A percentile compares a stretch with the other conserved stretches of the same genome.
Conservation (phyloP, 169 alveolate genomes). For the Eimeria nieschulzi region DNA sequence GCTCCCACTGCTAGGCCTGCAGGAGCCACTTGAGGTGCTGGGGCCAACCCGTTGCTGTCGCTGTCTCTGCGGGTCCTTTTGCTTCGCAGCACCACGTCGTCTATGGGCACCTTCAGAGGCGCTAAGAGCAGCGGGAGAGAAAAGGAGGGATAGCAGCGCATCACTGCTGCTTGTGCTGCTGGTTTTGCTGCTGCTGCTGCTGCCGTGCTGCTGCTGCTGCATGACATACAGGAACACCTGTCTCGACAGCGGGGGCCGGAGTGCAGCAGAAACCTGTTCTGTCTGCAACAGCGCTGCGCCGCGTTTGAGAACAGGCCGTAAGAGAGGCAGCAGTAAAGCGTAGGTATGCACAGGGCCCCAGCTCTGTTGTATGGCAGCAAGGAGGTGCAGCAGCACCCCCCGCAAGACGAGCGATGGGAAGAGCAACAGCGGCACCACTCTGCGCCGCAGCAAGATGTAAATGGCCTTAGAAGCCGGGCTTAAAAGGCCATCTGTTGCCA, state of each 20-base stretch:
- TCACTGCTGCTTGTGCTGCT: not conserved
- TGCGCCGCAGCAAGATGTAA: not conserved
- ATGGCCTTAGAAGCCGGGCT: constrained; percentile 2
- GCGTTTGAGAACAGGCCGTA: constrained; percentile 20
- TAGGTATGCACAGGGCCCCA: constrained; percentile 62
- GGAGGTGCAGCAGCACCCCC: constrained; percentile 43
- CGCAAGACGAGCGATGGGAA: constrained; percentile 42
- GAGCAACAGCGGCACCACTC: constrained; percentile 64
- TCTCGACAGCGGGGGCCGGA: constrained; percentile 30
- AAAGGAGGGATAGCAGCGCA: not conserved
- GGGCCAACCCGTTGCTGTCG: not conserved
- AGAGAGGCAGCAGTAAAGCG: constrained; percentile 61
- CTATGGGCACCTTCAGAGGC: not conserved
- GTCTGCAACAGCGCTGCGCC: not conserved
- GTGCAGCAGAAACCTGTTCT: constrained; percentile 10
- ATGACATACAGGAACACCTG: constrained; percentile 33
- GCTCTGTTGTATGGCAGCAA: not conserved
- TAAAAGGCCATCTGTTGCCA: constrained; percentile 58
- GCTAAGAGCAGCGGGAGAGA: not conserved
- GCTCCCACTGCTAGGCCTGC: constrained; percentile 37
- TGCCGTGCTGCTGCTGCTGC: constrained; percentile 50
- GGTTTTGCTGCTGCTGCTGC: constrained; percentile 22
- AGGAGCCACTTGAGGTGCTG: constrained; percentile 39
- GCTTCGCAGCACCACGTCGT: not conserved
- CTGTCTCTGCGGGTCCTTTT: not conserved